Percentiles rank a stretch among this genome's conserved stretches.
Conservation (phyloP, 2,329 filamentous ascomycete genomes). For the Celoporthe dispersa region DNA sequence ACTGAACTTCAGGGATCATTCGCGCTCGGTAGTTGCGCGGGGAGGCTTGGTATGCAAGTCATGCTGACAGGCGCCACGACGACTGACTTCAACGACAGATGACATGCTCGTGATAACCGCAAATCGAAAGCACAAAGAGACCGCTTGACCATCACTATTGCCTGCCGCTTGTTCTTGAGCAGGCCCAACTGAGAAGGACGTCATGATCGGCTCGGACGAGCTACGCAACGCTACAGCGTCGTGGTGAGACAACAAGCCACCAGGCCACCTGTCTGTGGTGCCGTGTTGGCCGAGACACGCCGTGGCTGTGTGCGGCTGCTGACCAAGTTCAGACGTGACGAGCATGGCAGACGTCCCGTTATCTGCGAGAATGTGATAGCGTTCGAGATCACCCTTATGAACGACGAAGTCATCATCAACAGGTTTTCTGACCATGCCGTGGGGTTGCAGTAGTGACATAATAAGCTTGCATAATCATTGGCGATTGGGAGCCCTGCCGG, state of each 20-base stretch:
- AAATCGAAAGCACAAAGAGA: too few relatives aligned
- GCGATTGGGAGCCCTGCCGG: neutral
- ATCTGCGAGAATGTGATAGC: neutral
- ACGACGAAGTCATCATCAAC: neutral
- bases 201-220: neutral
- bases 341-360: neutral
- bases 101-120: neutral
- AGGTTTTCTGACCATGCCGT: conserved; percentile 3
- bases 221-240: neutral
- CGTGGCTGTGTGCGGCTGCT: neutral
- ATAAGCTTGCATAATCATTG: neutral
- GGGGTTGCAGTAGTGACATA: conserved; percentile 20
- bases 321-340: neutral
- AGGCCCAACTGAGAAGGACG: neutral
- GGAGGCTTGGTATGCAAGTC: neutral
- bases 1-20: neutral
- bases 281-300: neutral
- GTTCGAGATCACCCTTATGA: neutral
- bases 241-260: conserved; percentile 1
- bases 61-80: conserved; percentile 2
- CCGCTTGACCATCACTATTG: neutral
- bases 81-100: neutral
- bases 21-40: neutral
- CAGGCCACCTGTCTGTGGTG: neutral
- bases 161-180: neutral